phyloP scores from a whole-genome alignment of 2,329 filamentous ascomycete species.

The Alternaria ventricosa region DNA sequence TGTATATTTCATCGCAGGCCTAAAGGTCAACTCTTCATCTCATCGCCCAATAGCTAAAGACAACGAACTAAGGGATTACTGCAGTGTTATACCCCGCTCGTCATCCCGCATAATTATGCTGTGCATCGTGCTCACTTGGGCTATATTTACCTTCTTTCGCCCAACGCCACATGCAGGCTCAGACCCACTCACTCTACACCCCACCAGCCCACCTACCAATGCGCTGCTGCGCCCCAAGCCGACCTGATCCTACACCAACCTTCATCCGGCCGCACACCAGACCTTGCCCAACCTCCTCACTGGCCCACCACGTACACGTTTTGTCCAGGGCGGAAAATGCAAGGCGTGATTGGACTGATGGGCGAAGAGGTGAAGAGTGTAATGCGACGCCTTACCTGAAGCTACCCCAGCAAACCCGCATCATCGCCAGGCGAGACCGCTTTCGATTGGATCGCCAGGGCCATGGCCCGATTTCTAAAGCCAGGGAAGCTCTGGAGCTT shows the following conservation, averaged over 20 bases:
- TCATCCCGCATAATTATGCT: conserved; percentile 16
- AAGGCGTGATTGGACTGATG: conserved; percentile 5
- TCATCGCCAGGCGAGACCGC: conserved; percentile 18
- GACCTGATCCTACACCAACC: conserved; percentile 12
- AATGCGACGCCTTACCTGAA: conserved; percentile 7
- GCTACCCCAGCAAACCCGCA: conserved; percentile 19
- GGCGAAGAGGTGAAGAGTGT: neutral
- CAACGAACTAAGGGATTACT: conserved; percentile 15
- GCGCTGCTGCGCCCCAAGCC: conserved; percentile 35
- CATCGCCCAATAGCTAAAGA: conserved; percentile 6
- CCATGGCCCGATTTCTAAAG: conserved; percentile 17
- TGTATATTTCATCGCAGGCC: conserved; percentile 19
- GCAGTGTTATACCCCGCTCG: conserved; percentile 14
- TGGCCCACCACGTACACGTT: neutral
- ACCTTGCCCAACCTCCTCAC: neutral
- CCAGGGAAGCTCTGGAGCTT: conserved; percentile 24
- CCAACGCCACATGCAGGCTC: conserved; percentile 22
- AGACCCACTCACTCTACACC: conserved; percentile 22
- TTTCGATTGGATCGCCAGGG: conserved; percentile 28
- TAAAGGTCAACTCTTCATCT: conserved; percentile 5
- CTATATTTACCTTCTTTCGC: conserved; percentile 25
- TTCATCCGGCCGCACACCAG: neutral
- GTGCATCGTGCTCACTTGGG: conserved; percentile 16
- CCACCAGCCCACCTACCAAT: conserved; percentile 16
- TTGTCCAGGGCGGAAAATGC: neutral